Evolutionary conservation across 169 alveolate genomes (phyloP).

Genomic region (Cryptosporidium felis): DNA sequence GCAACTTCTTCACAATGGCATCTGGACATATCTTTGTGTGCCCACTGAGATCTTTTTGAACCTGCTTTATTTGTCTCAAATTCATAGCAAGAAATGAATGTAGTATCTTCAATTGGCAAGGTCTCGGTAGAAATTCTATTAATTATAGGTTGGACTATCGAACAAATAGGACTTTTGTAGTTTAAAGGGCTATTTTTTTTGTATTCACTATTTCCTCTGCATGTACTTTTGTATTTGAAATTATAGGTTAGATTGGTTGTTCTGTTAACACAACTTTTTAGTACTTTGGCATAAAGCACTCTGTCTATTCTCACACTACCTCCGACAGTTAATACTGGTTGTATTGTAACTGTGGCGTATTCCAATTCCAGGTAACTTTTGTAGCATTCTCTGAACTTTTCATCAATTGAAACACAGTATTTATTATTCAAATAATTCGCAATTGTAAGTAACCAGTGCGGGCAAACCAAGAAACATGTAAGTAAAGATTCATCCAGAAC

Average conservation of each 20-base stretch:
- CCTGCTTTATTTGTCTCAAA: constrained; percentile 16
- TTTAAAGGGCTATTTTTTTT: neutral
- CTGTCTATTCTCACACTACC: constrained; percentile 60
- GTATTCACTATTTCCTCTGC: neutral
- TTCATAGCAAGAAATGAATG: constrained; percentile 27
- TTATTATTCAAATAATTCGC: neutral
- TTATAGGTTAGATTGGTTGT: constrained; percentile 13
- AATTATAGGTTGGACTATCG: constrained; percentile 37
- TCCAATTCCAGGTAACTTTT: constrained; percentile 21
- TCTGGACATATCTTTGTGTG: constrained; percentile 59
- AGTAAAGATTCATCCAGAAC: constrained; percentile 45
- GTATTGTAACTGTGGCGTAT: constrained; percentile 43
- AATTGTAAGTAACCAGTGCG: constrained; percentile 65
- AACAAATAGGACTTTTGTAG: neutral
- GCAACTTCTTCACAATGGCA: constrained; percentile 65
- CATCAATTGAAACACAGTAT: constrained; percentile 24
- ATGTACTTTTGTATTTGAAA: constrained; percentile 22
- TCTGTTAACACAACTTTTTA: constrained; percentile 31
- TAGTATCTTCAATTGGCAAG: neutral
- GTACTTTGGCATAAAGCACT: constrained; percentile 61
- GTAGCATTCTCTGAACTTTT: constrained; percentile 33
- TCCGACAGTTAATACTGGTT: constrained; percentile 62
- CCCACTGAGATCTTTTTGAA: constrained; percentile 46
- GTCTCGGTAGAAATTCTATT: neutral
- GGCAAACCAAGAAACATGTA: constrained; percentile 53